Evolutionary conservation across 1,284 basidiomycete species (phyloP).

Genomic region (Rhodofomes roseus): DNA sequence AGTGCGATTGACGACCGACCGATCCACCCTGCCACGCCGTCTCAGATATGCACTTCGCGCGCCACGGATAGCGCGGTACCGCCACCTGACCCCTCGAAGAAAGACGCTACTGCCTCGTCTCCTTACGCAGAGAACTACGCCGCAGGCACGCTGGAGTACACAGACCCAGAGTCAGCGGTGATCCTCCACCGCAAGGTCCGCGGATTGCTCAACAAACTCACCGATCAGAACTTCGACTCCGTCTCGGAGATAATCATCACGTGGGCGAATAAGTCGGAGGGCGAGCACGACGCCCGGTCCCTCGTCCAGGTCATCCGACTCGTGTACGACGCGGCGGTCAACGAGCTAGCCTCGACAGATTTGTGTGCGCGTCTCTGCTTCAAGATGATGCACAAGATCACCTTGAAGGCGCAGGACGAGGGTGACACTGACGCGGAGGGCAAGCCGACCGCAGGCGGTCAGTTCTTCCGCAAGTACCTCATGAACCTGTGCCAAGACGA

Average conservation of each 20-base stretch:
- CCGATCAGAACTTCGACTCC: slow-evolving; percentile 95
- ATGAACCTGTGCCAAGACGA: slow-evolving; percentile 72
- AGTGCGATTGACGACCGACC: too few relatives aligned
- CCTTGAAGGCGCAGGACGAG: slow-evolving; percentile 82
- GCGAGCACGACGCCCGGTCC: slow-evolving; percentile 93
- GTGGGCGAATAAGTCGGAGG: slow-evolving; percentile 95
- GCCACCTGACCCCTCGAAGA: too few relatives aligned
- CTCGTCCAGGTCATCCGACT: slow-evolving; percentile 94
- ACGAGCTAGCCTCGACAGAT: slow-evolving; percentile 91
- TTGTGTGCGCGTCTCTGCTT: slow-evolving; percentile 96
- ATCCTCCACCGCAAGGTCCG: too few relatives aligned
- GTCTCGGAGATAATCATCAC: slow-evolving; percentile 50
- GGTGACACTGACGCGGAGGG: slow-evolving; percentile 72
- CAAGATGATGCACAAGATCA: slow-evolving; percentile 72
- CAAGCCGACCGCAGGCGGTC: slow-evolving; percentile 89
- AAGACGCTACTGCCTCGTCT: too few relatives aligned
- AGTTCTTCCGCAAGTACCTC: slow-evolving; percentile 87
- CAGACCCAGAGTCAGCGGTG: too few relatives aligned
- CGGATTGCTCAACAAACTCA: slow-evolving; percentile 91
- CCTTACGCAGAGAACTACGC: too few relatives aligned
- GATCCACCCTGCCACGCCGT: too few relatives aligned
- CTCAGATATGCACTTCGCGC: too few relatives aligned
- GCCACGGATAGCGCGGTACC: too few relatives aligned
- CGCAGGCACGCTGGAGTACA: too few relatives aligned
- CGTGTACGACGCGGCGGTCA: slow-evolving; percentile 88